Conservation (phyloP, 2,329 filamentous ascomycete genomes). For the Aspergillus ochraceus region DNA sequence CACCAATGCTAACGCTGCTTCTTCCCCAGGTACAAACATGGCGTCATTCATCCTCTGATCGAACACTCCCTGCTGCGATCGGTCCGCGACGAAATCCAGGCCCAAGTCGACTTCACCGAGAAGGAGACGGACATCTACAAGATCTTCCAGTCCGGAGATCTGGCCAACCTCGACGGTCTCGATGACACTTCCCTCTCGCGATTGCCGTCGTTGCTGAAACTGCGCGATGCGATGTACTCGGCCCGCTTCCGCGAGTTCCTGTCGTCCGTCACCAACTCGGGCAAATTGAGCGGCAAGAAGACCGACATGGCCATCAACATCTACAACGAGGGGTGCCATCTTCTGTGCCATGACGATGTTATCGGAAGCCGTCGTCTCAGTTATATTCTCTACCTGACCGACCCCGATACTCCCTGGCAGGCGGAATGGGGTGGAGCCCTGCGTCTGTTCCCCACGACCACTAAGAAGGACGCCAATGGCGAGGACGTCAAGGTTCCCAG, state of each 20-base stretch:
- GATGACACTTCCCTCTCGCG: constrained; percentile 82
- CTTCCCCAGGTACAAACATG: constrained; percentile 73
- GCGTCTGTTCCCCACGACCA: constrained; percentile 75
- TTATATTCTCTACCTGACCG: constrained; percentile 94
- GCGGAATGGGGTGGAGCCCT: constrained; percentile 90
- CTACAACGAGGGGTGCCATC: constrained; percentile 92
- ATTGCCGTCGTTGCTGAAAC: constrained; percentile 81
- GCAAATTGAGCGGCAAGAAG: constrained; percentile 85
- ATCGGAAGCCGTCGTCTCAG: constrained; percentile 95
- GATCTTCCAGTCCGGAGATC: constrained; percentile 96
- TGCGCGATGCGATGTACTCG: constrained; percentile 96
- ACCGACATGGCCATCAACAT: constrained; percentile 99
- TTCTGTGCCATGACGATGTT: constrained; percentile 97
- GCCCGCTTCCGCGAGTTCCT: constrained; percentile 85
- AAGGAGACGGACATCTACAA: constrained; percentile 99
- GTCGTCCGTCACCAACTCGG: constrained; percentile 79
- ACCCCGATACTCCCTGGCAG: constrained; percentile 89
- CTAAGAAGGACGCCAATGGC: constrained; percentile 66
- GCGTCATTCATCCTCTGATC: constrained; percentile 80
- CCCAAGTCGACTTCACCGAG: constrained; percentile 91
- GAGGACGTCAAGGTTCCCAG: constrained; percentile 76
- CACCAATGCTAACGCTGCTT: constrained; percentile 9
- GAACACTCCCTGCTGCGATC: constrained; percentile 77
- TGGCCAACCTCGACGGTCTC: constrained; percentile 93
- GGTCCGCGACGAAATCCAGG: constrained; percentile 84